Base-by-base conservation (phyloP, 129 eudicot species). In the Flaveria trinervia region DNA sequence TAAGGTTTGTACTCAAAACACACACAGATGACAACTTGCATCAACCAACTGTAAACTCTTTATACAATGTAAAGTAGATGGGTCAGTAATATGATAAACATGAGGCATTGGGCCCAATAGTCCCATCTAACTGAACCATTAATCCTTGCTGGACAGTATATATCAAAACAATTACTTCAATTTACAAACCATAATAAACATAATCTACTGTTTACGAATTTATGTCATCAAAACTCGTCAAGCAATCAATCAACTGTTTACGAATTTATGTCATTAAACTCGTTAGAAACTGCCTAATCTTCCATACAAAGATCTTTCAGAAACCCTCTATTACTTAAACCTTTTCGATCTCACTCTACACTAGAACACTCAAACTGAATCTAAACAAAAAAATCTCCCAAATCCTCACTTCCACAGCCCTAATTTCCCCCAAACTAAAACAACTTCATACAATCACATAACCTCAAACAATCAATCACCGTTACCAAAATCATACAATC, bases 331-430 rank as follows among this genome's bases (percentile, higher is more conserved):
- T 39, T 36, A 13, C 17, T 56, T 54, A 4, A 39, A 60, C 41
- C 17, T 56, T 41, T 56, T 39, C 23, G 45, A 7, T 44, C 80
- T 67, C 68, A 20, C 0, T 25, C 16, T 25, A 28, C 28, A 43
- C 67, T 66, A 1, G 28, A 66, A 22, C 74, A 44, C 67, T 41
- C 0, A 8, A 77, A 43, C 74, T 15, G 18, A 65, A 22, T 57
- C 3, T 9, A 61, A 61, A 55, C 43, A n/a, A 20, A 65, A 36
- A 36, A 39, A 66, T 49, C 48, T 5, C 39, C 33, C 14, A 13
- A 70, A 74, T 16, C 23, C 57, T 74, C 78, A 74, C 26, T 74
- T 44, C 70, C 50, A 74, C 79, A 45, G 12, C 14, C 71, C 71
- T 14, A 74, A 44, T 74, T 26, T 23, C 59, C 45, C 71, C 20